Evolutionary conservation across 2,329 filamentous ascomycete species (phyloP).

Genomic region (Dissoconium aciculare): DNA sequence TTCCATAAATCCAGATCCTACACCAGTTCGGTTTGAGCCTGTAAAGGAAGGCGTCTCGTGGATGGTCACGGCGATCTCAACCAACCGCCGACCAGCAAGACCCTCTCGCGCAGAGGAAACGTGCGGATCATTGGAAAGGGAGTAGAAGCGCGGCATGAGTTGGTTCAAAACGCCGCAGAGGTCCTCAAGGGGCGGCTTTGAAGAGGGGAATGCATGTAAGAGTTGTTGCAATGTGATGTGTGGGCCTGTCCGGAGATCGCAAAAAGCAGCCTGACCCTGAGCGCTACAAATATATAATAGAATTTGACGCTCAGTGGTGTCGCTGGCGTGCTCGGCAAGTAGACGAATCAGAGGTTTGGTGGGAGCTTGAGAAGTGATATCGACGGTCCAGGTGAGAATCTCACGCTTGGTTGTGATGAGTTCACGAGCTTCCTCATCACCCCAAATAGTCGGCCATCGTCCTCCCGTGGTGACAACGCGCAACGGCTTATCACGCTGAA

Average conservation of each 20-base stretch:
- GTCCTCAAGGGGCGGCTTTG: constrained; percentile 70
- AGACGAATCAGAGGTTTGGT: constrained; percentile 76
- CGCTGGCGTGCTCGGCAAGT: constrained; percentile 68
- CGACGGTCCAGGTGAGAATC: constrained; percentile 87
- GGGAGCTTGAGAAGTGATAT: constrained; percentile 83
- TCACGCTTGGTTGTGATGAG: constrained; percentile 82
- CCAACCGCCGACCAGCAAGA: constrained; percentile 57
- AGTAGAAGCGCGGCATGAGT: constrained; percentile 97
- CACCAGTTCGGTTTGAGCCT: constrained; percentile 52
- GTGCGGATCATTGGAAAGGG: constrained; percentile 87
- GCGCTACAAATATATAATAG: constrained; percentile 72
- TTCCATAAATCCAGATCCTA: constrained; percentile 89
- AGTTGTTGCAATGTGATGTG: constrained; percentile 74
- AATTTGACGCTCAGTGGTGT: constrained; percentile 75
- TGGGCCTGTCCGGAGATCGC: constrained; percentile 77
- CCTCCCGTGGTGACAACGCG: constrained; percentile 64
- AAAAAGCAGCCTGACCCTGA: constrained; percentile 84
- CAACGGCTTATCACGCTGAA: constrained; percentile 70
- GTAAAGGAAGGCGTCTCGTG: constrained; percentile 76
- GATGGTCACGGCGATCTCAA: constrained; percentile 94
- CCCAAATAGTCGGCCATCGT: constrained; percentile 96
- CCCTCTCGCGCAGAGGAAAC: constrained; percentile 56
- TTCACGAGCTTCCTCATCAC: constrained; percentile 69
- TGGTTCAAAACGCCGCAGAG: constrained; percentile 68
- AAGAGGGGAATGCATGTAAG: constrained; percentile 79